A percentile compares a stretch with the other conserved stretches of the same genome.
These are phyloP conservation scores for Carpinus viminea DNA, from an alignment of 306 rosid species.

Conservation along the genomic window DNA sequence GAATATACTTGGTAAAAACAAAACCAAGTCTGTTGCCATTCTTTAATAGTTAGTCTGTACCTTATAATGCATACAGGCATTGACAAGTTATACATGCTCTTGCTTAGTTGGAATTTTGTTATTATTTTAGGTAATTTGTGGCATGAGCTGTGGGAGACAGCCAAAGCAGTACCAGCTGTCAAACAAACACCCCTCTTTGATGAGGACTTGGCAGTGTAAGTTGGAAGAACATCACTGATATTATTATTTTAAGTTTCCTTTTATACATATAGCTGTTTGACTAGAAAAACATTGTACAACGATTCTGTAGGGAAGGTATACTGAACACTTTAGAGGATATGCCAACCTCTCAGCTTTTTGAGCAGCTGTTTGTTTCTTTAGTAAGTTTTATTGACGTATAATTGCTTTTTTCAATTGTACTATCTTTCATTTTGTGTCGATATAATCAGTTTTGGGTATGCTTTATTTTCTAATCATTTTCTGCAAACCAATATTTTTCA, in stretches of 20 bases:
- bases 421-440: not conserved
- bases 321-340: slow-evolving; percentile 75
- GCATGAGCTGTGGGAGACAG: slow-evolving; percentile 93
- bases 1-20: slow-evolving; percentile 19
- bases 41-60: slow-evolving; percentile 11
- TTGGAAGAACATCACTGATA: slow-evolving; percentile 16
- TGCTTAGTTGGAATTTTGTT: slow-evolving; percentile 14
- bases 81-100: slow-evolving; percentile 5
- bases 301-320: slow-evolving; percentile 85
- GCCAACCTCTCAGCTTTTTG: slow-evolving; percentile 76
- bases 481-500: not conserved
- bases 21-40: slow-evolving; percentile 6
- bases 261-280: slow-evolving; percentile 11
- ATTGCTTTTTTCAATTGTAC: not conserved
- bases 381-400: slow-evolving; percentile 48
- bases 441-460: not conserved
- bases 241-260: slow-evolving; percentile 15
- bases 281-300: slow-evolving; percentile 21
- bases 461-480: not conserved
- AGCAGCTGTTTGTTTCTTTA: slow-evolving; percentile 78
- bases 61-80: slow-evolving; percentile 10
- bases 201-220: slow-evolving; percentile 98
- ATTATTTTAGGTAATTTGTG: slow-evolving; percentile 82
- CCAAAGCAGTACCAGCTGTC: slow-evolving; percentile 93
- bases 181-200: slow-evolving; percentile 95